Percentiles rank a stretch among this genome's conserved stretches.
Conservation (phyloP, 2,329 filamentous ascomycete species). For the Furcasterigmium sp. region DNA sequence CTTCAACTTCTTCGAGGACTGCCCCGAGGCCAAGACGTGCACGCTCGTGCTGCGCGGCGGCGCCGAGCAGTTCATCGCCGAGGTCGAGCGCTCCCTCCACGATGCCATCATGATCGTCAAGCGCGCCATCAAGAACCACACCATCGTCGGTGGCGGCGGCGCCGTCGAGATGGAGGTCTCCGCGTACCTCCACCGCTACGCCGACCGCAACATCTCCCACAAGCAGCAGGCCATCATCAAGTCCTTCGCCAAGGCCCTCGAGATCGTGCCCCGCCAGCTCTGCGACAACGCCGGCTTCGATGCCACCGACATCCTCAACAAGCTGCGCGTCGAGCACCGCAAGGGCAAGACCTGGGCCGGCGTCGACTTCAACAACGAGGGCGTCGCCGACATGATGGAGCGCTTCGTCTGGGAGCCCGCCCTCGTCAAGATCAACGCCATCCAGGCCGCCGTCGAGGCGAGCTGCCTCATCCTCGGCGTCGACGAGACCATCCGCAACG, state of each 20-base stretch:
- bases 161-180: constrained; percentile 96
- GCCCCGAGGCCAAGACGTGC: constrained; percentile 93
- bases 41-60: constrained; percentile 92
- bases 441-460: constrained; percentile 93
- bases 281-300: constrained; percentile 99
- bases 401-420: constrained; percentile 97
- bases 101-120: constrained; percentile 99
- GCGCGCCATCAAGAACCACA: constrained; percentile 90
- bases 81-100: constrained; percentile 95
- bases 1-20: constrained; percentile 98
- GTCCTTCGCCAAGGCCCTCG: constrained; percentile 92
- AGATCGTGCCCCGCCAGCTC: constrained; percentile 92
- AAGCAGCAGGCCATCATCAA: constrained; percentile 99
- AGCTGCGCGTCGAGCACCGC: constrained; percentile 90
- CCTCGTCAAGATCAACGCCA: constrained; percentile 93
- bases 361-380: constrained; percentile 91
- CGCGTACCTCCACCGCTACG: constrained; percentile 85
- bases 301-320: constrained; percentile 95
- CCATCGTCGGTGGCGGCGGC: constrained; percentile 91
- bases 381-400: constrained; percentile 89
- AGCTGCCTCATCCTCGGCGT: constrained; percentile 93
- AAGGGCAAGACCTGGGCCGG: constrained; percentile 92
- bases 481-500: constrained; percentile 97
- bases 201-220: constrained; percentile 85
- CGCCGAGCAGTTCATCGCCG: constrained; percentile 97